Evolutionary conservation across 805 yeast genomes (phyloP).

Genomic region (Metschnikowia lachancei): DNA sequence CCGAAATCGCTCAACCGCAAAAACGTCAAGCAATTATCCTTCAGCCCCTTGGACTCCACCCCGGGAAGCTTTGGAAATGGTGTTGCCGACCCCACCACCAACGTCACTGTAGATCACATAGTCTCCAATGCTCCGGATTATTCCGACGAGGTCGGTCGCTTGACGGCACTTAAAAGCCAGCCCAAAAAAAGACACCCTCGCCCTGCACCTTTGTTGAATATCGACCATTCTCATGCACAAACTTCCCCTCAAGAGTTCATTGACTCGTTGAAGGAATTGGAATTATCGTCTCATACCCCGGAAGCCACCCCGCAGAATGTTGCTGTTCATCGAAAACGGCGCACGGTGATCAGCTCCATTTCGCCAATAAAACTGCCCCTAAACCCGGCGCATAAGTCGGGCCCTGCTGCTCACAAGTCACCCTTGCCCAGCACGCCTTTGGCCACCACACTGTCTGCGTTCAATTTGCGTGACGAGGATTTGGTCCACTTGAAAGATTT

Average conservation of each 20-base stretch:
- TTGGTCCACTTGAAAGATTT: slow-evolving; percentile 69
- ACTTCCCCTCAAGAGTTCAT: slow-evolving; percentile 10
- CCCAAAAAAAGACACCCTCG: slow-evolving; percentile 24
- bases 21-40: slow-evolving; percentile 37
- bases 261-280: slow-evolving; percentile 10
- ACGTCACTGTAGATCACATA: too few species aligned
- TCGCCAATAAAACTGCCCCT: slow-evolving; percentile 38
- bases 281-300: slow-evolving; percentile 2
- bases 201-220: slow-evolving; percentile 32
- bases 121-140: background rate
- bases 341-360: slow-evolving; percentile 42
- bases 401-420: background rate
- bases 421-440: slow-evolving; percentile 29
- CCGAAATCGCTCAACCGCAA: slow-evolving; percentile 40
- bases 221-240: slow-evolving; percentile 13
- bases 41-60: slow-evolving; percentile 7
- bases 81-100: too few species aligned
- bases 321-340: slow-evolving; percentile 27
- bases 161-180: slow-evolving; percentile 17
- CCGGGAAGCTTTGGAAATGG: background rate
- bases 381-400: too few species aligned
- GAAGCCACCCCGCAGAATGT: slow-evolving; percentile 3
- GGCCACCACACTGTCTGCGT: slow-evolving; percentile 30
- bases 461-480: slow-evolving; percentile 50
- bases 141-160: slow-evolving; percentile 9